Conservation (phyloP, 1,284 basidiomycete genomes). For the Malassezia dermatis region DNA sequence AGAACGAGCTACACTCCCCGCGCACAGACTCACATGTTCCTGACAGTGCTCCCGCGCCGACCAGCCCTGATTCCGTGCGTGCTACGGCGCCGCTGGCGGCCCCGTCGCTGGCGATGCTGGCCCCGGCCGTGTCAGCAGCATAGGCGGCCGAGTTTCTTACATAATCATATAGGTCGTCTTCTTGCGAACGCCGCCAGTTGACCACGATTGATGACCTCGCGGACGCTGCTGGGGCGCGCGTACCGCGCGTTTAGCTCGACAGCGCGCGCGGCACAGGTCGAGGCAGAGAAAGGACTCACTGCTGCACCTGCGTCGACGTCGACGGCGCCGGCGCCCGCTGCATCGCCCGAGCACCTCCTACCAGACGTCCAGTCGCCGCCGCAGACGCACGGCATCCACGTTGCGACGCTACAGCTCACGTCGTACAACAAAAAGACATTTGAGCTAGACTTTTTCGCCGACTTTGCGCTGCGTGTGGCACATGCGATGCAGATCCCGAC, state of each 20-base stretch:
- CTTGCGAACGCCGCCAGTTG: background rate
- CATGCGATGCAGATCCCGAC: slow-evolving; percentile 71
- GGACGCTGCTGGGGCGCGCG: background rate
- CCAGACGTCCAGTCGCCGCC: slow-evolving; percentile 11
- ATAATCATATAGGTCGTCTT: background rate
- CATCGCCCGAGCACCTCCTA: background rate
- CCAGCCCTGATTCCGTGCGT: background rate
- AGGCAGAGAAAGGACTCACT: background rate
- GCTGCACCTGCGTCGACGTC: background rate
- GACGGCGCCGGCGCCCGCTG: background rate
- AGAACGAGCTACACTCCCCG: background rate
- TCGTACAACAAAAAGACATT: slow-evolving; percentile 54
- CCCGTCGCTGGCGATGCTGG: background rate
- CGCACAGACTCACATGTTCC: background rate
- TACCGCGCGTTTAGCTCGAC: background rate
- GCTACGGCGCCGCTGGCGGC: background rate
- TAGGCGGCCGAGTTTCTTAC: background rate
- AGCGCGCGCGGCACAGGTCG: background rate
- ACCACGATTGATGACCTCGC: background rate
- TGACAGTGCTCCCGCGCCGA: background rate
- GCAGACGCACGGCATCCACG: slow-evolving; percentile 62
- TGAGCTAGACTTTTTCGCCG: slow-evolving; percentile 66
- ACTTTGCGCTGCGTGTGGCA: slow-evolving; percentile 76
- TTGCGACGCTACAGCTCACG: slow-evolving; percentile 72
- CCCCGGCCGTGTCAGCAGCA: background rate